These are phyloP conservation scores for Stevia rebaudiana DNA, from an alignment of 140 eudicot genomes.

Conservation along the genomic window DNA sequence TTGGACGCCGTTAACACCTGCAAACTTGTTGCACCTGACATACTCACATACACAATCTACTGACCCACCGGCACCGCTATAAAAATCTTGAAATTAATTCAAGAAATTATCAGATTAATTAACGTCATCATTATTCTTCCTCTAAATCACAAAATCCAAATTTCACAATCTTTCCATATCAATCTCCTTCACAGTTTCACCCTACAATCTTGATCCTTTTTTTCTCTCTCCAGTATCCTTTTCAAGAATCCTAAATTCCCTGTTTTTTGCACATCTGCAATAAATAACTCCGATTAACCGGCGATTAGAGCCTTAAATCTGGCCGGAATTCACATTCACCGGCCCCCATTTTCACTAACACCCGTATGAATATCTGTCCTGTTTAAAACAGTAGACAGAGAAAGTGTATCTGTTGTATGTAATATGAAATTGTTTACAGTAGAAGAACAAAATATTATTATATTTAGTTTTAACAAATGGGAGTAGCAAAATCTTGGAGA, in stretches of 20 bases:
- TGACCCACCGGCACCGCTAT: constrained; percentile 39
- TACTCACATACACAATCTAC: constrained; percentile 22
- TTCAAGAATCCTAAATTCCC: constrained; percentile 9
- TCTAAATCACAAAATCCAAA: constrained; percentile 26
- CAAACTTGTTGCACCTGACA: constrained; percentile 29
- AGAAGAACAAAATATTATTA: constrained; percentile 1
- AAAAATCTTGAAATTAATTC: constrained; percentile 10
- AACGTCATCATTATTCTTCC: constrained; percentile 12
- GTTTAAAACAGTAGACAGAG: background rate
- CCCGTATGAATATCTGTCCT: background rate
- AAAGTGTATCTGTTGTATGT: constrained; percentile 19
- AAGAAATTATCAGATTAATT: background rate
- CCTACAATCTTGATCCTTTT: constrained; percentile 2
- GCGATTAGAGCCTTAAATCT: background rate
- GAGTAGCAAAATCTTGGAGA: constrained; percentile 44
- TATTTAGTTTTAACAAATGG: constrained; percentile 13
- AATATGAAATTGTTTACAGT: constrained; percentile 28
- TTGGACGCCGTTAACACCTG: constrained; percentile 19
- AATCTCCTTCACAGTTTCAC: constrained; percentile 25
- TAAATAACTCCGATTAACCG: background rate
- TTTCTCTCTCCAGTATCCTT: constrained; percentile 13
- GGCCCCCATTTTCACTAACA: background rate
- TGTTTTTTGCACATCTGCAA: background rate
- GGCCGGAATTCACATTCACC: background rate
- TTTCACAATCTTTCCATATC: background rate